Percentiles rank a stretch among this genome's conserved stretches.
phyloP scores from a whole-genome alignment of 2,329 filamentous ascomycete genomes.

The Talaromyces sp. region DNA sequence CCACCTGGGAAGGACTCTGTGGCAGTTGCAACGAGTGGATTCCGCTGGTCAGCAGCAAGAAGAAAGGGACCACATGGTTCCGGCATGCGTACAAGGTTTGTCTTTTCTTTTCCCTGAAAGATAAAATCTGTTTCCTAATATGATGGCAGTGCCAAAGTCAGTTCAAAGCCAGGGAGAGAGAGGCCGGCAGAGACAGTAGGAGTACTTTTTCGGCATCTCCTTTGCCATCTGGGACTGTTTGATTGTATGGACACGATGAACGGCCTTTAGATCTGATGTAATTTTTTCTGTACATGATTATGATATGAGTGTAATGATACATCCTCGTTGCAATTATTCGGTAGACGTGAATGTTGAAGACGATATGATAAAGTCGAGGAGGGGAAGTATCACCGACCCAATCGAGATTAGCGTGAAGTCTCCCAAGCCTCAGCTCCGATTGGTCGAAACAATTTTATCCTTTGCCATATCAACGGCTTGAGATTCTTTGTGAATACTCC shows the following conservation, averaged over 20 bases:
- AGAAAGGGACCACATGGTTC: constrained; percentile 92
- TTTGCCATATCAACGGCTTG: background rate
- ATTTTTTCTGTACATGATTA: background rate
- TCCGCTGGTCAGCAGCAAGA: constrained; percentile 64
- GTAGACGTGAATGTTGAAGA: background rate
- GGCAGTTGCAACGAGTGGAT: constrained; percentile 34
- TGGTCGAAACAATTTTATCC: background rate
- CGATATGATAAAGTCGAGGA: background rate
- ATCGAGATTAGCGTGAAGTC: background rate
- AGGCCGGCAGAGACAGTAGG: constrained; percentile 57
- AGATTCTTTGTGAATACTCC: background rate
- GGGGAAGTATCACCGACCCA: background rate
- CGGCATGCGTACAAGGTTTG: constrained; percentile 80
- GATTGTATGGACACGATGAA: background rate
- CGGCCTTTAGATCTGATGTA: background rate
- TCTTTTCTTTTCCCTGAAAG: constrained; percentile 6
- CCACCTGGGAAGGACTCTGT: constrained; percentile 39
- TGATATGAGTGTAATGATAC: background rate
- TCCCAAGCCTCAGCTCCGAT: background rate
- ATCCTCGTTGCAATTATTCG: background rate
- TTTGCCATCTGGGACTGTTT: constrained; percentile 21
- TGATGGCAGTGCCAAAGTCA: constrained; percentile 63
- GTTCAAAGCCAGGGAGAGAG: constrained; percentile 68
- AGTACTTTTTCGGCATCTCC: constrained; percentile 34
- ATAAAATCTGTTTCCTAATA: background rate